Evolutionary conservation across 163 green algal genomes (phyloP).

Genomic region (Volvox carteri): DNA sequence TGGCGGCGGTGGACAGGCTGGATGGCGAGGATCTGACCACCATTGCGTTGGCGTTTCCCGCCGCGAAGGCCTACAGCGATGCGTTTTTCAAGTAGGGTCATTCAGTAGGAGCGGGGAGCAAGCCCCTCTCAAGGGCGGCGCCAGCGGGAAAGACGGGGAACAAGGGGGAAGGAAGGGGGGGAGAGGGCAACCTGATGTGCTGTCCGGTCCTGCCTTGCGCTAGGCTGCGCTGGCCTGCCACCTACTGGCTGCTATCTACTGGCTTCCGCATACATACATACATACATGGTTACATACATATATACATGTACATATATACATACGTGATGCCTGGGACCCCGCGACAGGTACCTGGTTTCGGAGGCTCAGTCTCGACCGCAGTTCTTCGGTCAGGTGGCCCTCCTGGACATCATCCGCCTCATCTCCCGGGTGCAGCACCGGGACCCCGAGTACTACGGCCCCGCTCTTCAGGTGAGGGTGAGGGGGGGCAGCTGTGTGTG

Average conservation of each 20-base stretch:
- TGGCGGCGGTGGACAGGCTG: not conserved
- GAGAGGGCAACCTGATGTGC: too few species aligned
- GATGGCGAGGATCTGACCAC: conserved; percentile 48
- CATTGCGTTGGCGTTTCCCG: conserved; percentile 49
- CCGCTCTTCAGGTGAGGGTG: conserved; percentile 31
- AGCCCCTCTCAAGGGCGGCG: too few species aligned
- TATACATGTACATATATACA: too few species aligned
- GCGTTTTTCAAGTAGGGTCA: conserved; percentile 46
- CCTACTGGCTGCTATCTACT: too few species aligned
- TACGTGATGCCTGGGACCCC: too few species aligned
- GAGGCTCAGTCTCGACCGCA: conserved; percentile 30
- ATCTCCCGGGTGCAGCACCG: conserved; percentile 32
- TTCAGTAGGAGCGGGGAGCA: not conserved
- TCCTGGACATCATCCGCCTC: conserved; percentile 52
- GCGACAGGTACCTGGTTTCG: conserved; percentile 50
- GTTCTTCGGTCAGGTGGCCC: conserved; percentile 41
- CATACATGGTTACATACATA: too few species aligned
- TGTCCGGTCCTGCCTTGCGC: too few species aligned
- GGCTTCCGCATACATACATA: too few species aligned
- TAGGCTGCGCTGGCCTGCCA: too few species aligned
- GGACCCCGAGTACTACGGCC: conserved; percentile 40
- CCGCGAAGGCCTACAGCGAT: conserved; percentile 38
- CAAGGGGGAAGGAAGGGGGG: not conserved
- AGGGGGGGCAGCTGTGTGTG: too few species aligned
- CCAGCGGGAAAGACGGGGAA: not conserved